Base-by-base conservation (phyloP, 805 yeast species). In the Ogataea degrootiae region DNA sequence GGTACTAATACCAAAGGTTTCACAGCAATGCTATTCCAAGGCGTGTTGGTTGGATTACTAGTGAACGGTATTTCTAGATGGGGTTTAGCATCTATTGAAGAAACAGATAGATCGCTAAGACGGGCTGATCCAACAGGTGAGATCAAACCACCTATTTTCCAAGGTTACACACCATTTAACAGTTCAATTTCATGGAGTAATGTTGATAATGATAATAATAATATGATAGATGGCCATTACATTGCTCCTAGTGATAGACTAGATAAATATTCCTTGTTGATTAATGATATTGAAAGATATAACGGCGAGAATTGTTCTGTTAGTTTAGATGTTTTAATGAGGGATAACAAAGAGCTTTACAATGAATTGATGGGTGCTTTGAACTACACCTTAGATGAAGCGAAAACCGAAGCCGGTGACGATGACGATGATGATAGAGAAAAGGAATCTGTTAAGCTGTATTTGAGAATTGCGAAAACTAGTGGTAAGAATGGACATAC, bases 11-110 rank as follows among this genome's bases (percentile, higher is more conserved):
- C 92, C 0, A 71, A 80, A 53, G 91, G 94, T 0, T 61, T 77
- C 37, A 73, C 87, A 0, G 90, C 91, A 0, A 71, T 85, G 54
- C 57, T 85, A 8, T 85, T 87, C 60, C 97, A 91, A 62, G 98
- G 97, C 2, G 76, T 92, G 1, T 68, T 92, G 22, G 62, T 88
- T 0, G 99, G 97, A 0, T 70, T 92, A 40, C 74, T 86, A 43
- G 72, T 90, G 6, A 85, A 91, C 21, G 99, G 99, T 0, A 81
- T 88, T 1, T 80, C 95, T 0, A 72, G 95, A 47, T 92, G 99
- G 99, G 97, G 94, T 47, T 82, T 86, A 58, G 97, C 95, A 2
- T 82, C 96, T 14, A 80, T 92, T 47, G 81, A 87, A 1, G 97
- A 92, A 60, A 87, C 96, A 0, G 76, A 76, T 23, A 67, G 73